Evolutionary conservation across 441 rosid genomes (phyloP).

Genomic region (Erodium trifolium): DNA sequence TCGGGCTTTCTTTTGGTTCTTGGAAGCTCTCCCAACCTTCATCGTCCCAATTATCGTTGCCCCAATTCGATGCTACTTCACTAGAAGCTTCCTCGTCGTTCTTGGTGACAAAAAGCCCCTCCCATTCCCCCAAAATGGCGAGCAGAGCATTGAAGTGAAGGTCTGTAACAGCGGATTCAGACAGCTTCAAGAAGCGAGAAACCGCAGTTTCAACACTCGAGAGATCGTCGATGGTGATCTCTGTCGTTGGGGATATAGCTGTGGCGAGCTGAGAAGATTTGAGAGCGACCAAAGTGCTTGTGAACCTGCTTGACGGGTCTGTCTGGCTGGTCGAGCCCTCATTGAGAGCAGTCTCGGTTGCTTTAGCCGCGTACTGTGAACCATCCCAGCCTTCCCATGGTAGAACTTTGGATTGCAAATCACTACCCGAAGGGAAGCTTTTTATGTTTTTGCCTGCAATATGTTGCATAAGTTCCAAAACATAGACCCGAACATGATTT

Average conservation of each 20-base stretch:
- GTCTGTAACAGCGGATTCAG: slow-evolving; percentile 38
- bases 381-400: slow-evolving; percentile 91
- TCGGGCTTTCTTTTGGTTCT: slow-evolving; percentile 25
- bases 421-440: slow-evolving; percentile 37
- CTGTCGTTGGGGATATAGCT: slow-evolving; percentile 51
- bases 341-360: slow-evolving; percentile 26
- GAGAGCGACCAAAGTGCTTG: slow-evolving; percentile 81
- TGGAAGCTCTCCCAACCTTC: slow-evolving; percentile 96
- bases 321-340: slow-evolving; percentile 32
- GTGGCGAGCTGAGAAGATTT: slow-evolving; percentile 75
- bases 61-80: slow-evolving; percentile 52
- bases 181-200: slow-evolving; percentile 67
- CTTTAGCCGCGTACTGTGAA: slow-evolving; percentile 35
- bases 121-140: slow-evolving; percentile 89
- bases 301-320: slow-evolving; percentile 58
- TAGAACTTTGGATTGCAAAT: slow-evolving; percentile 44
- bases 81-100: slow-evolving; percentile 33
- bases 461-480: slow-evolving; percentile 81
- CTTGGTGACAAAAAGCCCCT: slow-evolving; percentile 50
- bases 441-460: slow-evolving; percentile 50
- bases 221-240: slow-evolving; percentile 69
- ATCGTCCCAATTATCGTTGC: slow-evolving; percentile 76
- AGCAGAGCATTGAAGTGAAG: slow-evolving; percentile 54
- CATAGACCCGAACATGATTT: slow-evolving; percentile 65
- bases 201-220: slow-evolving; percentile 46